Percentiles rank a stretch among this genome's conserved stretches.
These are phyloP conservation scores for Globisporangium megalacanthum DNA, from an alignment of 352 stramenopile species.

Conservation along the genomic window DNA sequence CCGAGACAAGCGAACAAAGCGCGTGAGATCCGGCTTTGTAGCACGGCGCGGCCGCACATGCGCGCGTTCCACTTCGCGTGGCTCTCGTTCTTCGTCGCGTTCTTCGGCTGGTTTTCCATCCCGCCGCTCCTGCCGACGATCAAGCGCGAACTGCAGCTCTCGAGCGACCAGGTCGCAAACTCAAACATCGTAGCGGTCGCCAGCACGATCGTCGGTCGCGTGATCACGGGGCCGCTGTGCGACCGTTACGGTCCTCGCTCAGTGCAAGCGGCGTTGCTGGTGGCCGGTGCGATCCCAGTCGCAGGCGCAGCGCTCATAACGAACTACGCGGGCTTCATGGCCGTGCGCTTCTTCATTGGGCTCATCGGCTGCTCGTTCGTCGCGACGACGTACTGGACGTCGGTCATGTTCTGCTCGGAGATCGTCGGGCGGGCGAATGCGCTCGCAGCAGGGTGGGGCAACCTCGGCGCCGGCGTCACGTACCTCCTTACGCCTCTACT, in stretches of 20 bases:
- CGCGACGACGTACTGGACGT: constrained; percentile 92
- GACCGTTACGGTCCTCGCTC: constrained; percentile 89
- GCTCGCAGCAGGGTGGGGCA: constrained; percentile 90
- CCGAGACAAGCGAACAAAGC: constrained; percentile 26
- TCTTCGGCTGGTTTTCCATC: constrained; percentile 94
- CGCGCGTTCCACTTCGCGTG: constrained; percentile 91
- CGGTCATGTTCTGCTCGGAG: constrained; percentile 90
- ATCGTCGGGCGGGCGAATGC: constrained; percentile 92
- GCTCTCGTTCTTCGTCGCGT: constrained; percentile 93
- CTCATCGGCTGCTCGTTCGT: constrained; percentile 92
- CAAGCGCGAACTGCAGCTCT: constrained; percentile 75
- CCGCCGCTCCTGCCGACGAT: constrained; percentile 91
- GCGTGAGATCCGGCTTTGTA: constrained; percentile 60
- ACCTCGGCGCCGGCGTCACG: constrained; percentile 88
- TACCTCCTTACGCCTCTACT: constrained; percentile 86
- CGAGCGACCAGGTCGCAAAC: constrained; percentile 83
- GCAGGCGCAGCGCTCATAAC: constrained; percentile 78
- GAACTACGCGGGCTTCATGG: constrained; percentile 59
- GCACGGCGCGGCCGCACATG: constrained; percentile 86
- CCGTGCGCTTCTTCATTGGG: constrained; percentile 92
- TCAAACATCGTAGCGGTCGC: constrained; percentile 89
- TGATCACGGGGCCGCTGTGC: constrained; percentile 88
- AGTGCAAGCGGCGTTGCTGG: constrained; percentile 74
- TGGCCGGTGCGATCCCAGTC: constrained; percentile 77
- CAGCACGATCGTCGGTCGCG: constrained; percentile 88